A percentile compares a stretch with the other conserved stretches of the same genome.
phyloP scores from a whole-genome alignment of 805 yeast genomes.

The Maudiozyma saulgeensis region DNA sequence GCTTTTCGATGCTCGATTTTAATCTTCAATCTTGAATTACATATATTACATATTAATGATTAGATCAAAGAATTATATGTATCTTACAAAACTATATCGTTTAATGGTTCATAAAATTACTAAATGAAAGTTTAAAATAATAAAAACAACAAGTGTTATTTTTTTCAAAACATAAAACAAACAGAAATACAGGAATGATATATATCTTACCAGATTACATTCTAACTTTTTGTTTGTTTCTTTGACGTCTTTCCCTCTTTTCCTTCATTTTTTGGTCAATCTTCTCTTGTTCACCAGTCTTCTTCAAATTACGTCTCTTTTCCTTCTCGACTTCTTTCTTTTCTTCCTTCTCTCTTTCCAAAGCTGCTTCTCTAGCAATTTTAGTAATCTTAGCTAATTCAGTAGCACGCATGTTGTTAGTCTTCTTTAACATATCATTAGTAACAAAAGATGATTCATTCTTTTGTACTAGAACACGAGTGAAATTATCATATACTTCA shows the following conservation, averaged over 20 bases:
- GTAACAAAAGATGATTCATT: conserved; percentile 46
- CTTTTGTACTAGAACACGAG: conserved; percentile 30
- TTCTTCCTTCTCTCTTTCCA: conserved; percentile 61
- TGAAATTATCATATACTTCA: conserved; percentile 48
- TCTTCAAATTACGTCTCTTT: conserved; percentile 47
- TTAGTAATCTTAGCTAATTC: conserved; percentile 66
- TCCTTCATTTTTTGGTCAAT: conserved; percentile 69
- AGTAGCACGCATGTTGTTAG: conserved; percentile 63
- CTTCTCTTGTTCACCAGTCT: conserved; percentile 70
- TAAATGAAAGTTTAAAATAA: too few relatives aligned
- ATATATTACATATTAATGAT: too few relatives aligned
- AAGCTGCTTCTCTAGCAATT: conserved; percentile 51
- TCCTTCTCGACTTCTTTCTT: conserved; percentile 61
- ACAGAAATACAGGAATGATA: too few relatives aligned
- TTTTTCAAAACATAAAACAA: too few relatives aligned
- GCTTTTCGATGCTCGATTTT: too few relatives aligned
- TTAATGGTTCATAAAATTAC: too few relatives aligned
- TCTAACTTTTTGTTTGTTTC: conserved; percentile 49
- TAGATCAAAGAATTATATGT: too few relatives aligned
- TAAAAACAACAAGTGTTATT: too few relatives aligned
- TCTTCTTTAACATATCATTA: conserved; percentile 67
- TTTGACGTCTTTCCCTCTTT: conserved; percentile 68
- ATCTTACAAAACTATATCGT: too few relatives aligned
- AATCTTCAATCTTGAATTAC: too few relatives aligned
- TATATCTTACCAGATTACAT: conserved; percentile 9